Conservation (phyloP, 108 stramenopile genomes). For the Nitzschia sp. region DNA sequence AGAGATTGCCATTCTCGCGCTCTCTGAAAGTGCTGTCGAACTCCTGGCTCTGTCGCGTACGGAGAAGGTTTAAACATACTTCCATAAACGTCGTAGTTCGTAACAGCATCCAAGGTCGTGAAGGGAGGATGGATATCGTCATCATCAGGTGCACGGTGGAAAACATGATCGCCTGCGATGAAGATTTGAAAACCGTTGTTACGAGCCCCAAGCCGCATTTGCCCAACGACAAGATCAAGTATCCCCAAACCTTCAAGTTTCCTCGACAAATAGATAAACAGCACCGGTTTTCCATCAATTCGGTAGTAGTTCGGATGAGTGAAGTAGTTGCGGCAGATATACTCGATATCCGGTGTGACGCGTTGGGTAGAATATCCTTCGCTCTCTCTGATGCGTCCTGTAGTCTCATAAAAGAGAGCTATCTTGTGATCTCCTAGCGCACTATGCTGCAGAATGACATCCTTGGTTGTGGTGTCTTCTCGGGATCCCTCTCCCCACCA, state of each 20-base stretch:
- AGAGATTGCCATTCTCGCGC: constrained; percentile 24
- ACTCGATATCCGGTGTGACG: constrained; percentile 27
- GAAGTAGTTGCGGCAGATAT: constrained; percentile 34
- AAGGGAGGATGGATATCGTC: not conserved
- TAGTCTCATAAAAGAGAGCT: constrained; percentile 50
- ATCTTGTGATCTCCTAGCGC: constrained; percentile 25
- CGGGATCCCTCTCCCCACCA: constrained; percentile 45
- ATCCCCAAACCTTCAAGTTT: constrained; percentile 2
- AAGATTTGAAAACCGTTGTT: constrained; percentile 17
- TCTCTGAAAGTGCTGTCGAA: constrained; percentile 8
- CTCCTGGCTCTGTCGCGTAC: not conserved
- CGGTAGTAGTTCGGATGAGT: constrained; percentile 41
- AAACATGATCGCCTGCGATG: constrained; percentile 38
- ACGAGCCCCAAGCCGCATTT: constrained; percentile 20
- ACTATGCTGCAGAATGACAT: constrained; percentile 27
- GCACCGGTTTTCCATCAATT: constrained; percentile 39
- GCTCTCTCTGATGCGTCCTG: constrained; percentile 23
- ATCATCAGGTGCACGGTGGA: constrained; percentile 6
- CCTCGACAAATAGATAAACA: constrained; percentile 44
- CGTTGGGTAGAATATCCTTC: constrained; percentile 4
- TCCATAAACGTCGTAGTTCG: constrained; percentile 52
- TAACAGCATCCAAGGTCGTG: constrained; percentile 7
- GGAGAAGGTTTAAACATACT: not conserved
- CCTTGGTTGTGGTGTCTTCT: constrained; percentile 29
- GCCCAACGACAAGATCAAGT: not conserved